Percentiles rank a stretch among this genome's conserved stretches.
phyloP scores from a whole-genome alignment of 2,329 filamentous ascomycete species.

The Fusarium annulatum region DNA sequence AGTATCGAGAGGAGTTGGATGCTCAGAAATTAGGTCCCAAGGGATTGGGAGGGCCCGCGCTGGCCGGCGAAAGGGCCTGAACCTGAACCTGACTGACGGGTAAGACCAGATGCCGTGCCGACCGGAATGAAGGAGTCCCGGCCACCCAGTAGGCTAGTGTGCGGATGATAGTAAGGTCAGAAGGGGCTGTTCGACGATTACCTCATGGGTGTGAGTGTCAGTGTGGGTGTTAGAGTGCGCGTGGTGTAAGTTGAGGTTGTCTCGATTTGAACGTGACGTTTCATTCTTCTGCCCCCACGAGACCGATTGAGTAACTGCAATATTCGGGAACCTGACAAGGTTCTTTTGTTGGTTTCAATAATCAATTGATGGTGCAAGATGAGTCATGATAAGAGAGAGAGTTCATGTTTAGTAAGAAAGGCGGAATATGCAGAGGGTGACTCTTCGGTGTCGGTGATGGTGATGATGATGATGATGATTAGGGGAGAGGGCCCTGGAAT shows the following conservation, averaged over 20 bases:
- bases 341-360: constrained; percentile 6
- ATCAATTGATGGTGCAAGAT: background rate
- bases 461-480: background rate
- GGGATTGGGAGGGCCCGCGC: constrained; percentile 36
- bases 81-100: constrained; percentile 2
- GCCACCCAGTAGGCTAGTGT: constrained; percentile 4
- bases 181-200: constrained; percentile 7
- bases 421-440: constrained; percentile 25
- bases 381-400: constrained; percentile 29
- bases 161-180: constrained; percentile 1
- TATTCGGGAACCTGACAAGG: constrained; percentile 12
- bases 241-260: constrained; percentile 23
- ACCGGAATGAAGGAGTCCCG: constrained; percentile 19
- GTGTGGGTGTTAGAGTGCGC: background rate
- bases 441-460: background rate
- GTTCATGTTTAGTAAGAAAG: constrained; percentile 32
- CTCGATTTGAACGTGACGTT: constrained; percentile 33
- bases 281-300: constrained; percentile 35
- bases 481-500: constrained; percentile 16
- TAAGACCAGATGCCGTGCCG: constrained; percentile 22
- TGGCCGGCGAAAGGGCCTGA: constrained; percentile 10
- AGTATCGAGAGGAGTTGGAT: constrained; percentile 3
- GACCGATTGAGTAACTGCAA: background rate
- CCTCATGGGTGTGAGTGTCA: background rate
- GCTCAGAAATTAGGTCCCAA: constrained; percentile 33